phyloP scores from a whole-genome alignment of 176 grass and related monocot species.

The Puya raimondii region DNA sequence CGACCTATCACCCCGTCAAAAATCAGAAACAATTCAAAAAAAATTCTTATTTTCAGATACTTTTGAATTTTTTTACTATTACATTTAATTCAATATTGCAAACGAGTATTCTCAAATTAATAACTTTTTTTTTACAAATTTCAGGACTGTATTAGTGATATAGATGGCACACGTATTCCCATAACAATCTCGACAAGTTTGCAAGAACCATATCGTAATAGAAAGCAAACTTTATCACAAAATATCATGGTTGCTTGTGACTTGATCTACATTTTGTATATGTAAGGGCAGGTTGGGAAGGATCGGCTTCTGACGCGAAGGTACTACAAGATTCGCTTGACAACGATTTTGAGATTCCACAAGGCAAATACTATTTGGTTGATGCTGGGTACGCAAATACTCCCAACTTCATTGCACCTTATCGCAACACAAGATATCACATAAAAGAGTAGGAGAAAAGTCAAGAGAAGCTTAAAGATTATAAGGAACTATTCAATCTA shows the following conservation, averaged over 20 bases:
- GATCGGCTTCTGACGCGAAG: no score
- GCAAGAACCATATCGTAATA: conserved; percentile 4
- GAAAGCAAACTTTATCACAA: not conserved
- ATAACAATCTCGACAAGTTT: not conserved
- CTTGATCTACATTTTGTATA: no score
- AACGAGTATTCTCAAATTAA: not conserved
- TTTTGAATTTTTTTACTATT: not conserved
- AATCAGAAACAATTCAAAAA: not conserved
- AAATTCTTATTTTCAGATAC: not conserved
- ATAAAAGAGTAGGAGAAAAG: conserved; percentile 10
- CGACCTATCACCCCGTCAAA: not conserved
- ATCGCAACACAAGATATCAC: conserved; percentile 16
- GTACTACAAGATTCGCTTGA: not conserved
- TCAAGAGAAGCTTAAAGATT: not conserved
- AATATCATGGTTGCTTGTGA: not conserved
- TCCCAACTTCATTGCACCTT: conserved; percentile 10
- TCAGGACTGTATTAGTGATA: conserved; percentile 4
- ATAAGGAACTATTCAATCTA: conserved; percentile 12
- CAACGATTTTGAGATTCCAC: conserved; percentile 16
- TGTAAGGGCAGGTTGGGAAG: no score
- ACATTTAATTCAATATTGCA: no score
- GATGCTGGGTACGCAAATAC: conserved; percentile 11
- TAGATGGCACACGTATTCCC: conserved; percentile 1
- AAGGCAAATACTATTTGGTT: conserved; percentile 9
- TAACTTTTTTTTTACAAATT: not conserved